phyloP scores from a whole-genome alignment of 768 basidiomycete genomes.

The Phylloporus rhodoxanthus region DNA sequence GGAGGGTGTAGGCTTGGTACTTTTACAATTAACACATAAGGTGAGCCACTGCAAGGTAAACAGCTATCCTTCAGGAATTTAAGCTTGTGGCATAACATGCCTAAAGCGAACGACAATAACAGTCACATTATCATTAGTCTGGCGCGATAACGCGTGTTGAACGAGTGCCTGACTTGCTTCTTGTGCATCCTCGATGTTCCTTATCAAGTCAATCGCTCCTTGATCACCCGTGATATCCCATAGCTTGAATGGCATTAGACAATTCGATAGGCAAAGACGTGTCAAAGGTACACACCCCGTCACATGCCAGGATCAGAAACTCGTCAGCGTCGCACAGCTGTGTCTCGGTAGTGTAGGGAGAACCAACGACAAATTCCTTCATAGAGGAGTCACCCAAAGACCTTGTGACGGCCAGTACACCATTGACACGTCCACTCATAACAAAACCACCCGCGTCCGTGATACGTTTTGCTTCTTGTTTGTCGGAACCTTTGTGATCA shows the following conservation, averaged over 20 bases:
- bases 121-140: constrained; percentile 93
- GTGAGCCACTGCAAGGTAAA: not conserved
- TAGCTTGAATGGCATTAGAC: constrained; percentile 46
- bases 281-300: constrained; percentile 65
- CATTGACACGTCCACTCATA: constrained; percentile 97
- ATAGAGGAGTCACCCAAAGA: constrained; percentile 95
- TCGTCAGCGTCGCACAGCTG: constrained; percentile 87
- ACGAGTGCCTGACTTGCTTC: constrained; percentile 72
- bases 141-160: constrained; percentile 78
- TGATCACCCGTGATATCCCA: constrained; percentile 97
- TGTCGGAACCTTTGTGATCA: constrained; percentile 97
- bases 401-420: constrained; percentile 92
- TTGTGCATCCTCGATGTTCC: constrained; percentile 69
- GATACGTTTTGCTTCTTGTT: constrained; percentile 96
- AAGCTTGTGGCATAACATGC: constrained; percentile 12
- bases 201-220: constrained; percentile 80
- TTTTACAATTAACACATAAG: constrained; percentile 7
- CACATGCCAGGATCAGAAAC: constrained; percentile 92
- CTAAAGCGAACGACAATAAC: constrained; percentile 85
- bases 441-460: constrained; percentile 98
- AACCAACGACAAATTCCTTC: constrained; percentile 99
- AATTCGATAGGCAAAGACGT: constrained; percentile 1
- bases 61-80: not conserved
- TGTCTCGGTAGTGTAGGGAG: constrained; percentile 98
- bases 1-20: not conserved